Conservation (phyloP, 148 eudicot species). For the Chenopodium formosanum region DNA sequence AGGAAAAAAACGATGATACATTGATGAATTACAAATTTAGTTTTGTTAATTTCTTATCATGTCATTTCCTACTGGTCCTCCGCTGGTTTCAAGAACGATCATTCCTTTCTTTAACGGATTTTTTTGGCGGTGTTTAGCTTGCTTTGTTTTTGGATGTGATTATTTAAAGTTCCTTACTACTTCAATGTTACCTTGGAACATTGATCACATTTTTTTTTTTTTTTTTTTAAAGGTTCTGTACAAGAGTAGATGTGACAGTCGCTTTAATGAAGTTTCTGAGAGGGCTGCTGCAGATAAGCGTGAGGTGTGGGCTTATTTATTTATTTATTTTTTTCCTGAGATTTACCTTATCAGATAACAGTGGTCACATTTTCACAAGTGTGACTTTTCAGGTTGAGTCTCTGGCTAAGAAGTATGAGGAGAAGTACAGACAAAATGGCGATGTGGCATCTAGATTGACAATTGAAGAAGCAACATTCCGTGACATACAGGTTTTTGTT, state of each 20-base stretch:
- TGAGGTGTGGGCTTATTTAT: conserved; percentile 56
- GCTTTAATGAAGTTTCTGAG: conserved; percentile 81
- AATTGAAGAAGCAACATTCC: conserved; percentile 95
- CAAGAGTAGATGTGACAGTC: conserved; percentile 95
- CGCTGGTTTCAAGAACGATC: background rate
- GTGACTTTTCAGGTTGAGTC: conserved; percentile 58
- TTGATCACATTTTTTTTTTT: conserved; percentile 15
- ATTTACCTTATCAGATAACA: background rate
- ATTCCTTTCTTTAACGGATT: background rate
- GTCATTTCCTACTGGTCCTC: background rate
- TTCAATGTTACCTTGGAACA: background rate
- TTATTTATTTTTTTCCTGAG: background rate
- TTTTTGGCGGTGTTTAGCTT: background rate
- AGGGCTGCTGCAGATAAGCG: conserved; percentile 75
- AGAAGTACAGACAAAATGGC: conserved; percentile 83
- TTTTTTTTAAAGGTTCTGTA: conserved; percentile 72
- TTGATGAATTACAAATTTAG: background rate
- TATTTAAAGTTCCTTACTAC: background rate
- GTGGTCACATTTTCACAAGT: background rate
- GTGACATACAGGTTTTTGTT: conserved; percentile 85
- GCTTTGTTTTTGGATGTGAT: background rate
- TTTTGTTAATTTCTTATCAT: background rate
- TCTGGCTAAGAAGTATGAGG: conserved; percentile 89
- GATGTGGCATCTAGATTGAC: conserved; percentile 90
- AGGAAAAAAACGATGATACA: background rate